phyloP scores from a whole-genome alignment of 805 yeast species.

The Komagataella pseudopastoris region DNA sequence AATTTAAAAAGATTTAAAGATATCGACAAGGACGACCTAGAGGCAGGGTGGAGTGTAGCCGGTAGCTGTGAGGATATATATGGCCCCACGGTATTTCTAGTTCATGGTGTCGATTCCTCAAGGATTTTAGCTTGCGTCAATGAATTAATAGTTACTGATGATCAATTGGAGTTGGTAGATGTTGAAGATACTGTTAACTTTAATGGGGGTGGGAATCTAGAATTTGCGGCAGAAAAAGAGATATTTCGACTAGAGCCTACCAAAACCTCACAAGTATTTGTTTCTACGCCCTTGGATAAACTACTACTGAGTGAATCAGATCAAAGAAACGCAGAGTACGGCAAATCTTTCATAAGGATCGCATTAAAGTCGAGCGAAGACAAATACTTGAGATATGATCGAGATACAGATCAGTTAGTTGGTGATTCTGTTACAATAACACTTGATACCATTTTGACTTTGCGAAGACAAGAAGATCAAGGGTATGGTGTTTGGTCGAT shows the following conservation, averaged over 20 bases:
- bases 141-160: constrained; percentile 5
- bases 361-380: constrained; percentile 13
- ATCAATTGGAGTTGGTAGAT: constrained; percentile 5
- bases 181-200: constrained; percentile 8
- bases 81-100: constrained; percentile 13
- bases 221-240: constrained; percentile 2
- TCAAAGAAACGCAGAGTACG: constrained; percentile 1
- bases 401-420: constrained; percentile 5
- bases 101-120: constrained; percentile 2
- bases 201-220: constrained; percentile 6
- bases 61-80: constrained; percentile 8
- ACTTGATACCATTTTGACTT: constrained; percentile 12
- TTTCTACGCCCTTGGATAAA: constrained; percentile 10
- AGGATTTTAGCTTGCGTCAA: not conserved
- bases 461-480: constrained; percentile 3
- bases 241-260: constrained; percentile 13
- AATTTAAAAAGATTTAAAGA: constrained; percentile 6
- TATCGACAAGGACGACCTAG: constrained; percentile 8
- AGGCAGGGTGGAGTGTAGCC: constrained; percentile 18
- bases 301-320: constrained; percentile 4
- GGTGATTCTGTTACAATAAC: constrained; percentile 14
- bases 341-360: constrained; percentile 1
- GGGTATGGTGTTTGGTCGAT: constrained; percentile 4
- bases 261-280: constrained; percentile 13
- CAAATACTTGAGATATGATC: constrained; percentile 11